A percentile compares a stretch with the other conserved stretches of the same genome.
These are phyloP conservation scores for Lunasporangiospora selenospora DNA, from an alignment of 192 early-diverging fungal species.

Conservation along the genomic window DNA sequence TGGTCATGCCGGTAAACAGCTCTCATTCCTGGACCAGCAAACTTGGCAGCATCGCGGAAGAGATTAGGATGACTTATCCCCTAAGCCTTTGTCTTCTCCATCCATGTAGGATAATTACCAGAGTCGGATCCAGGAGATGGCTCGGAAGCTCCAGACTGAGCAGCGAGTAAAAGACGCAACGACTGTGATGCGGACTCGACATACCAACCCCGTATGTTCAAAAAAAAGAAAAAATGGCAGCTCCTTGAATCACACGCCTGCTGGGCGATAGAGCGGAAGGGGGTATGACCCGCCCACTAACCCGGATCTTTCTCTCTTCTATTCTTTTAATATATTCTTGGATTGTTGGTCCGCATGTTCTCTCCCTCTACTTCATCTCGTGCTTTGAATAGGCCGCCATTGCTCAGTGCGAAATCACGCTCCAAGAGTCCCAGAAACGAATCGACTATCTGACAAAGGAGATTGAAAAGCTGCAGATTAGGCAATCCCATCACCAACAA, in stretches of 20 bases:
- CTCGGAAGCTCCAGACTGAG: constrained; percentile 76
- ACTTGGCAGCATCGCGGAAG: no score
- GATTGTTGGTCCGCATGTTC: no score
- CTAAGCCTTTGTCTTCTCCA: neutral
- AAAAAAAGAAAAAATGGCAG: neutral
- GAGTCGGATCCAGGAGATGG: constrained; percentile 74
- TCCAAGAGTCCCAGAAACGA: constrained; percentile 68
- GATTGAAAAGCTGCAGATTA: constrained; percentile 65
- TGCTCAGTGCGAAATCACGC: constrained; percentile 79
- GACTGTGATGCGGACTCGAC: constrained; percentile 69
- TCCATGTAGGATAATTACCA: constrained; percentile 36
- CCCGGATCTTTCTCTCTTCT: neutral
- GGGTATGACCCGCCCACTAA: neutral
- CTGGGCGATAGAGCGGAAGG: no score
- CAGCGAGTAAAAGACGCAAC: constrained; percentile 76
- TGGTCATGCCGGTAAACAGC: neutral
- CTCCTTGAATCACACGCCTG: neutral
- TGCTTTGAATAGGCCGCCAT: constrained; percentile 37
- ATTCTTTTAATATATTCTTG: no score
- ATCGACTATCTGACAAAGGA: constrained; percentile 75
- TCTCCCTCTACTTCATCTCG: no score
- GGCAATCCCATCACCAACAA: constrained; percentile 55
- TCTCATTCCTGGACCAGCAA: neutral
- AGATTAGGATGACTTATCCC: no score
- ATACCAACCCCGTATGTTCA: constrained; percentile 69